These are phyloP conservation scores for Gossypium sturtianum DNA, from an alignment of 345 rosid species.

Conservation along the genomic window DNA sequence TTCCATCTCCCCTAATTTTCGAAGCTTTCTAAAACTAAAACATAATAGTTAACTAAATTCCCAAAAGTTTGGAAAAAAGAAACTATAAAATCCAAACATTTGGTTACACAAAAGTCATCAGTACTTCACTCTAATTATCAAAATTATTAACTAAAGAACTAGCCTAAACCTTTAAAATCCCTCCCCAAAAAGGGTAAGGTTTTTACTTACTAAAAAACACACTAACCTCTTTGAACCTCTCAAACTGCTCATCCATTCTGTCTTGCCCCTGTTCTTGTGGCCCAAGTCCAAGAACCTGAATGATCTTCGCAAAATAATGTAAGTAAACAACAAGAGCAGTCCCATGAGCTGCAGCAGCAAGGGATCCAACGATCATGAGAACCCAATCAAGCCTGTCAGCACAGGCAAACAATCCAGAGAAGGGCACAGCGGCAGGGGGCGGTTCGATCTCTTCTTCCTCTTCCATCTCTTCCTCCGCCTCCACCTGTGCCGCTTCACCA, in stretches of 20 bases:
- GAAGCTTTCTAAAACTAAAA: background rate
- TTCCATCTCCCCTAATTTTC: background rate
- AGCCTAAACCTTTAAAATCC: background rate
- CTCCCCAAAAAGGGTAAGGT: background rate
- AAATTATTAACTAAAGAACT: background rate
- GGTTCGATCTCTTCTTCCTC: slow-evolving; percentile 88
- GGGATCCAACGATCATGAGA: slow-evolving; percentile 84
- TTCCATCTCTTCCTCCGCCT: slow-evolving; percentile 79
- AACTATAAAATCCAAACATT: background rate
- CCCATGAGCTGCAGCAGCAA: slow-evolving; percentile 97
- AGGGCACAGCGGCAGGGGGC: slow-evolving; percentile 97
- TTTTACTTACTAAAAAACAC: background rate
- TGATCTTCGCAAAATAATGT: slow-evolving; percentile 88
- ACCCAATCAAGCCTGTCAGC: slow-evolving; percentile 90
- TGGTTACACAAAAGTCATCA: background rate
- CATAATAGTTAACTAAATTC: background rate
- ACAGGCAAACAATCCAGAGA: slow-evolving; percentile 73
- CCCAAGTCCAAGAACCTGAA: slow-evolving; percentile 43
- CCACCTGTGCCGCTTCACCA: slow-evolving; percentile 45
- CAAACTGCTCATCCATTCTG: slow-evolving; percentile 33
- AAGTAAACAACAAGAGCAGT: slow-evolving; percentile 93
- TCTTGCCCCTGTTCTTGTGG: background rate
- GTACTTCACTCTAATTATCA: background rate
- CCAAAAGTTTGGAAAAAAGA: background rate
- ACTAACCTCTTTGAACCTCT: slow-evolving; percentile 68